Evolutionary conservation across 306 rosid genomes (phyloP), one percentile per base, ranked within the genome.

Genomic region (Castanopsis chinensis): DNA sequence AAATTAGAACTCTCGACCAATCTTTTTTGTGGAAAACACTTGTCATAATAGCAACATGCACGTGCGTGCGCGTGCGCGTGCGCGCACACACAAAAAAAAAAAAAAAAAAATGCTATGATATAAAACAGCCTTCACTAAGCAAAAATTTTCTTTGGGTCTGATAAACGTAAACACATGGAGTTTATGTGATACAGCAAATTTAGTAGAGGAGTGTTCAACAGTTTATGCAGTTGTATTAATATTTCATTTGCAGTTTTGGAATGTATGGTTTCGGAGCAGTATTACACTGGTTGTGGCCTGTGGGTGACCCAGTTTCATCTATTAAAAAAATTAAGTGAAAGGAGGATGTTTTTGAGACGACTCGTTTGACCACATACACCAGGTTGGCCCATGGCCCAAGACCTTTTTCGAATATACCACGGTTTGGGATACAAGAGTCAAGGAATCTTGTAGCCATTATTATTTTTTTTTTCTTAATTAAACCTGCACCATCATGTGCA

Each of bases 31-130:
- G 12, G 0, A 41, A 41, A 9, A 41, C 11, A 41, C 12, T 41
- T 41, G 45, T 8, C 45, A 41, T 41, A 41, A 41, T 41, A 8
- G 45, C 0, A 41, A 8, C 45, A 41, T 0, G 3, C 10, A 0
- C 0, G 2, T n/a, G n/a, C n/a, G n/a, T n/a, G n/a, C n/a, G 27
- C 27, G 1, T 25, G 27, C 27, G 1, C 27, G 1, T 1, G 1
- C 0, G 2, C 10, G 2, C 45, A 8, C 11, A 41, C 3, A 37
- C 0, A 49, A 3, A 49, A 45, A 3, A 12, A 3, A 3, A 12
- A 12, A 49, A 49, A 2, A 0, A 13, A 45, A 2, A 2, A 2
- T 45, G 53, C 5, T 49, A 12, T 5, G 53, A 11, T 49, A 49
- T 1, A 49, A 49, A 49, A 13, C 17, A 49, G 53, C 17, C 17